Evolutionary conservation across 345 rosid genomes (phyloP).

Genomic region (Eucalyptus tenuipes): DNA sequence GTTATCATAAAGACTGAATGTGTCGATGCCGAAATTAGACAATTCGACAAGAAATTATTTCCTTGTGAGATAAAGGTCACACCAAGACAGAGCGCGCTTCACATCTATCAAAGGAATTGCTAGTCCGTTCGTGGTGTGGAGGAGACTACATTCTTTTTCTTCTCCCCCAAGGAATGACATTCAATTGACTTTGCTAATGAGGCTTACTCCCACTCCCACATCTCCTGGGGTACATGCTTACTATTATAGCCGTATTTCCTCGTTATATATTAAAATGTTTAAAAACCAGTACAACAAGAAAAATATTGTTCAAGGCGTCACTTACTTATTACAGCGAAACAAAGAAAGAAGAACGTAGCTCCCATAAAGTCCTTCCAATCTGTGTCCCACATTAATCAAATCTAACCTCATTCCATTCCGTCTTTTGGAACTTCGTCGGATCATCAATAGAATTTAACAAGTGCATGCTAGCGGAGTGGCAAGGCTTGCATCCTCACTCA

Average conservation of each 20-base stretch:
- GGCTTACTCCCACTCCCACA: background rate
- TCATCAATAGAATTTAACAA: background rate
- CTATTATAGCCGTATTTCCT: background rate
- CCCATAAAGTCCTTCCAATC: background rate
- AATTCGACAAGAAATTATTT: background rate
- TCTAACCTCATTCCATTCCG: background rate
- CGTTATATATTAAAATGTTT: background rate
- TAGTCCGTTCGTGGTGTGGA: background rate
- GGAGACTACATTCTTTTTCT: background rate
- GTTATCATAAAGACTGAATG: background rate
- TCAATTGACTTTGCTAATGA: background rate
- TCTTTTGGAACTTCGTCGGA: background rate
- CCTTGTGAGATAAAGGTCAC: background rate
- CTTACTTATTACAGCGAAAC: background rate
- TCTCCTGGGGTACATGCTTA: background rate
- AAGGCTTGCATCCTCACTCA: background rate
- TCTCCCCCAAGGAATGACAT: background rate
- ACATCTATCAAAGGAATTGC: background rate
- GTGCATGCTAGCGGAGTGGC: background rate
- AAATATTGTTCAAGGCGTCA: background rate
- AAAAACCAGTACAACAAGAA: background rate
- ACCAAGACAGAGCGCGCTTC: background rate
- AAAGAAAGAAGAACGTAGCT: background rate
- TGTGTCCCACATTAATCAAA: background rate
- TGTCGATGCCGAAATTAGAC: background rate